Evolutionary conservation across 1,139 yeast genomes (phyloP).

Genomic region (Pichia sorboxylosa): DNA sequence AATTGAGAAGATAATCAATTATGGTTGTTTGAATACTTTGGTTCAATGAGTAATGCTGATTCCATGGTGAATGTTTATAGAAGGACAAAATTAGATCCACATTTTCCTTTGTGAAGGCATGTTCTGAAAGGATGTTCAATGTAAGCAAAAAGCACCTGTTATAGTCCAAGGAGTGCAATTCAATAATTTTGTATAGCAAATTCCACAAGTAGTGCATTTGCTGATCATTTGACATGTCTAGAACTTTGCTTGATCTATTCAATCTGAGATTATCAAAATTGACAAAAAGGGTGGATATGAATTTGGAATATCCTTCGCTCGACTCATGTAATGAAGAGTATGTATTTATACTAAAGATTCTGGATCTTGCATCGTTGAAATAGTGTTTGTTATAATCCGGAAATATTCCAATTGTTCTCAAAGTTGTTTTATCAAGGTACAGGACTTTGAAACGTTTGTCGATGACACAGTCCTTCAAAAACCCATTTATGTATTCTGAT

Average conservation of each 20-base stretch:
- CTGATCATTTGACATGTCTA: conserved; percentile 25
- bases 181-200: conserved; percentile 50
- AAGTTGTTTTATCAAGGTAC: conserved; percentile 18
- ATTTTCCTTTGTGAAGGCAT: conserved; percentile 30
- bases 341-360: conserved; percentile 56
- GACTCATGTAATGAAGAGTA: conserved; percentile 72
- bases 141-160: conserved; percentile 47
- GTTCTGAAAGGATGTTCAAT: conserved; percentile 21
- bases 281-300: conserved; percentile 40
- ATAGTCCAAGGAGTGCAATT: conserved; percentile 72
- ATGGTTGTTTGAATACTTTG: conserved; percentile 34
- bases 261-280: conserved; percentile 27
- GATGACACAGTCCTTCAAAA: conserved; percentile 31
- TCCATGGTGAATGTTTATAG: conserved; percentile 34
- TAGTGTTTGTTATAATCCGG: conserved; percentile 31
- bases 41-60: conserved; percentile 35
- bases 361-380: conserved; percentile 28
- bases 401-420: conserved; percentile 26
- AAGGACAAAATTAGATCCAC: conserved; percentile 37
- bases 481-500: conserved; percentile 20
- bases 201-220: conserved; percentile 37
- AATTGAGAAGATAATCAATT: conserved; percentile 41
- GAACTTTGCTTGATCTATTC: neutral
- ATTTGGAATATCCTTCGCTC: conserved; percentile 67
- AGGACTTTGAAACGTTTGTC: conserved; percentile 30